These are phyloP conservation scores for Biscogniauxia mediterranea DNA, from an alignment of 2,329 filamentous ascomycete genomes.

Conservation along the genomic window DNA sequence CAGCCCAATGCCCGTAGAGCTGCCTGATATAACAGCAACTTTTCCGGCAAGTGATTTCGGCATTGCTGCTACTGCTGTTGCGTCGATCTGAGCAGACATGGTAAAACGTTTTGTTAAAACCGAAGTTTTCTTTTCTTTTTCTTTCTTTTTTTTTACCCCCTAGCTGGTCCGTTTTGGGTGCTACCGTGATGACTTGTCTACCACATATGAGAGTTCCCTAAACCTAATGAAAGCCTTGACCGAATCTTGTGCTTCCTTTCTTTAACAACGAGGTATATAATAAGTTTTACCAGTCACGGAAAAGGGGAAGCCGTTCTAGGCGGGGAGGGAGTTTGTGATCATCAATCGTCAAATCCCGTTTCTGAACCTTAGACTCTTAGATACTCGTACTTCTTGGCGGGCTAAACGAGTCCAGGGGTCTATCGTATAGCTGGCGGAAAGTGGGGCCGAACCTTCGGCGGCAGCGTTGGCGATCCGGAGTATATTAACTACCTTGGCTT, in stretches of 20 bases:
- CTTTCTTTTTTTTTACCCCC: no score
- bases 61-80: neutral
- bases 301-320: neutral
- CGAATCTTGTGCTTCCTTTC: neutral
- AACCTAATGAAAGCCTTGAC: neutral
- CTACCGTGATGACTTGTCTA: neutral
- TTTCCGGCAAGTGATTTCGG: slow-evolving; percentile 32
- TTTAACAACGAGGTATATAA: neutral
- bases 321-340: no score
- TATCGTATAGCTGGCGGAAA: neutral
- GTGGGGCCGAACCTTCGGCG: neutral
- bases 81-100: neutral
- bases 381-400: neutral
- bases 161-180: neutral
- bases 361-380: no score
- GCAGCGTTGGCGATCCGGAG: neutral
- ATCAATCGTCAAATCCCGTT: no score
- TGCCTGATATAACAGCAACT: slow-evolving; percentile 51
- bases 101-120: neutral
- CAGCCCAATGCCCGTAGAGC: slow-evolving; percentile 43
- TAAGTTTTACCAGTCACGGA: neutral
- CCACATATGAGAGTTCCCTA: neutral
- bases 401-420: neutral
- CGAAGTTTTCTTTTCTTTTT: neutral
- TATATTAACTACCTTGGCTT: no score